phyloP scores from a whole-genome alignment of 2,329 filamentous ascomycete species.

The Juglanconis oblonga region DNA sequence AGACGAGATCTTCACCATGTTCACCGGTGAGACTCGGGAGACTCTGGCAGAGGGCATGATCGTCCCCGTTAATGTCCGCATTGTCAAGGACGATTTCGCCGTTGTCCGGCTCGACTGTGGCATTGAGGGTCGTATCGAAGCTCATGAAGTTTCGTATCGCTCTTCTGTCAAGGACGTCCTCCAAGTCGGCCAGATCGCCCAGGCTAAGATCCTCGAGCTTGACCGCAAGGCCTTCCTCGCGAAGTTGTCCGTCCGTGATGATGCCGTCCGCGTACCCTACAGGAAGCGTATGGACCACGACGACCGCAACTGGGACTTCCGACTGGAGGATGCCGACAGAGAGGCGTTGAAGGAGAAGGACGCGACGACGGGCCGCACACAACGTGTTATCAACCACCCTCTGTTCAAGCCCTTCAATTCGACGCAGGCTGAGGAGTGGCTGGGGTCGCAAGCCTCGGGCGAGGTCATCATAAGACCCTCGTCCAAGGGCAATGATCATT shows the following conservation, averaged over 20 bases:
- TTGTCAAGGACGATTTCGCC: slow-evolving; percentile 88
- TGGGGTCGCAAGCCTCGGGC: slow-evolving; percentile 79
- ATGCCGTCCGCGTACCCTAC: slow-evolving; percentile 71
- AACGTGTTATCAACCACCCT: slow-evolving; percentile 96
- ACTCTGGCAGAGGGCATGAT: slow-evolving; percentile 88
- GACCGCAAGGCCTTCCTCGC: slow-evolving; percentile 83
- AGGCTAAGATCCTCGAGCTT: slow-evolving; percentile 82
- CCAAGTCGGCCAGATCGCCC: slow-evolving; percentile 76
- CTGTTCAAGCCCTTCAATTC: slow-evolving; percentile 93
- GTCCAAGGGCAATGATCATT: slow-evolving; percentile 90
- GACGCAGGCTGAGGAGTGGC: slow-evolving; percentile 86
- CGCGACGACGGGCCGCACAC: slow-evolving; percentile 77
- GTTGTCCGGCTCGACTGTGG: slow-evolving; percentile 93
- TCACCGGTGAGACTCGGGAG: slow-evolving; percentile 87
- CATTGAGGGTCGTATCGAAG: slow-evolving; percentile 83
- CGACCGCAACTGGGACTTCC: slow-evolving; percentile 82
- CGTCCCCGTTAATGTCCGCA: slow-evolving; percentile 80
- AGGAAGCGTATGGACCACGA: slow-evolving; percentile 68
- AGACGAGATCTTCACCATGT: slow-evolving; percentile 90
- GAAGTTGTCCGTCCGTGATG: slow-evolving; percentile 81
- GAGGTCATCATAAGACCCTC: slow-evolving; percentile 95
- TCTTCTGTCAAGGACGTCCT: slow-evolving; percentile 69
- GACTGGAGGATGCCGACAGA: slow-evolving; percentile 75
- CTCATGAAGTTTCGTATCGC: slow-evolving; percentile 75
- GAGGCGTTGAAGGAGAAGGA: slow-evolving; percentile 85